A percentile compares a stretch with the other conserved stretches of the same genome.
These are phyloP conservation scores for Exophiala sideris DNA, from an alignment of 2,329 filamentous ascomycete genomes.

Conservation along the genomic window DNA sequence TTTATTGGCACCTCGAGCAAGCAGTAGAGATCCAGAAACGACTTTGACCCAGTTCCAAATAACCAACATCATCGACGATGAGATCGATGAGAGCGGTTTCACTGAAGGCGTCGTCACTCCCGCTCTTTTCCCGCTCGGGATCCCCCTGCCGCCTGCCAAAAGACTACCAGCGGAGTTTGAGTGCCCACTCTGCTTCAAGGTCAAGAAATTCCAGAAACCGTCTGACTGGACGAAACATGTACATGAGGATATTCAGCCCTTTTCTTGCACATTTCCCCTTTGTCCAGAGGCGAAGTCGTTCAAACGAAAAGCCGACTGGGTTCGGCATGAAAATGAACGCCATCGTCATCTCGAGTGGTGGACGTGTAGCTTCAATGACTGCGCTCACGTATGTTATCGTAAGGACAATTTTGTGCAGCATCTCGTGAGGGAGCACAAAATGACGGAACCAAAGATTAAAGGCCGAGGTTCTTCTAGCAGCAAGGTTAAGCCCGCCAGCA, in stretches of 20 bases:
- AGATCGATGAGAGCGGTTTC: slow-evolving; percentile 63
- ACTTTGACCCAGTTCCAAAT: slow-evolving; percentile 54
- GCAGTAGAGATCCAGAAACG: slow-evolving; percentile 56
- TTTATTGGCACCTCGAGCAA: slow-evolving; percentile 55
- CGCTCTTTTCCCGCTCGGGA: slow-evolving; percentile 74
- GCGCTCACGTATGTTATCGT: slow-evolving; percentile 76
- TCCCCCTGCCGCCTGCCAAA: slow-evolving; percentile 74
- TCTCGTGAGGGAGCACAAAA: slow-evolving; percentile 86
- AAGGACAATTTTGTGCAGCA: slow-evolving; percentile 94
- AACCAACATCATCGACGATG: slow-evolving; percentile 53
- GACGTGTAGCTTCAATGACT: slow-evolving; percentile 78
- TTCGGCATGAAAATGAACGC: slow-evolving; percentile 86
- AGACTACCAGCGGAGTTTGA: slow-evolving; percentile 83
- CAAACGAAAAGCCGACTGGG: slow-evolving; percentile 94
- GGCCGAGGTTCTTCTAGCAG: slow-evolving; percentile 64
- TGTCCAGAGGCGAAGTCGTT: slow-evolving; percentile 87
- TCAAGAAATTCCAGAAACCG: slow-evolving; percentile 82
- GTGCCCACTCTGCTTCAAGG: slow-evolving; percentile 80
- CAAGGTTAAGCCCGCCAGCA: slow-evolving; percentile 42
- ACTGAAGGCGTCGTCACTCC: slow-evolving; percentile 66
- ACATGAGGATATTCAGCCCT: slow-evolving; percentile 88
- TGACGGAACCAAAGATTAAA: slow-evolving; percentile 75
- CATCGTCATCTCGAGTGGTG: slow-evolving; percentile 90
- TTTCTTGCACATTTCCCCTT: slow-evolving; percentile 83
- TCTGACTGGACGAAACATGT: slow-evolving; percentile 98